phyloP scores from a whole-genome alignment of 345 rosid genomes.

The Eucalyptus curtisii region DNA sequence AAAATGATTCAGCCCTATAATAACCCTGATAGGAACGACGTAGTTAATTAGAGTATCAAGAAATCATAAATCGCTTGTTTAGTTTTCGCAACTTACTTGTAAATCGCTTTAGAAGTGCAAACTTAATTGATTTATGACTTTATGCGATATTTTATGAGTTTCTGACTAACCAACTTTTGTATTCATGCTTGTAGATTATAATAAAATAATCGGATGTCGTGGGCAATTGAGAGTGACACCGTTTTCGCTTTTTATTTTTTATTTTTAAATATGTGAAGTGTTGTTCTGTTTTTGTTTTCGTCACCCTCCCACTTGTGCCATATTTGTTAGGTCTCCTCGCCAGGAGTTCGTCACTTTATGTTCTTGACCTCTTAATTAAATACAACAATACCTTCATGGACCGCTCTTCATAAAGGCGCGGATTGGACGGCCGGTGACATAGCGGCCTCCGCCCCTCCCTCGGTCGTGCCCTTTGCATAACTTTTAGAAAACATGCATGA shows the following conservation, averaged over 20 bases:
- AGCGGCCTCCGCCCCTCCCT: neutral
- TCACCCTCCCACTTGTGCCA: neutral
- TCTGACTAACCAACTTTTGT: neutral
- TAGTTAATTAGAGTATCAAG: no score
- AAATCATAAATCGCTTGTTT: neutral
- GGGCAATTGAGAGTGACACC: neutral
- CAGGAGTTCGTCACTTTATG: neutral
- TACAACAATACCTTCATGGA: neutral
- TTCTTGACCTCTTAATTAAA: neutral
- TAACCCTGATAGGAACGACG: rapidly evolving
- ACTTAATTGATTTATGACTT: neutral
- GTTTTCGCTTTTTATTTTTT: neutral
- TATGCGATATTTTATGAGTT: neutral
- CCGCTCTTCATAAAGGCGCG: neutral
- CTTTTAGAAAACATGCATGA: neutral
- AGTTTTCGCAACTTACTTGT: rapidly evolving
- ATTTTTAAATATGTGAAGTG: neutral
- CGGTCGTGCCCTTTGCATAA: neutral
- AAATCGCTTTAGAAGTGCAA: neutral
- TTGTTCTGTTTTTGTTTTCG: neutral
- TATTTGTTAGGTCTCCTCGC: neutral
- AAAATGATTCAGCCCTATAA: neutral
- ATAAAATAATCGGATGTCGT: neutral
- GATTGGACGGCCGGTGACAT: neutral
- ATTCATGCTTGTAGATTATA: neutral